Evolutionary conservation across 495 filamentous ascomycete genomes (phyloP).

Genomic region (Annulohypoxylon moriforme): DNA sequence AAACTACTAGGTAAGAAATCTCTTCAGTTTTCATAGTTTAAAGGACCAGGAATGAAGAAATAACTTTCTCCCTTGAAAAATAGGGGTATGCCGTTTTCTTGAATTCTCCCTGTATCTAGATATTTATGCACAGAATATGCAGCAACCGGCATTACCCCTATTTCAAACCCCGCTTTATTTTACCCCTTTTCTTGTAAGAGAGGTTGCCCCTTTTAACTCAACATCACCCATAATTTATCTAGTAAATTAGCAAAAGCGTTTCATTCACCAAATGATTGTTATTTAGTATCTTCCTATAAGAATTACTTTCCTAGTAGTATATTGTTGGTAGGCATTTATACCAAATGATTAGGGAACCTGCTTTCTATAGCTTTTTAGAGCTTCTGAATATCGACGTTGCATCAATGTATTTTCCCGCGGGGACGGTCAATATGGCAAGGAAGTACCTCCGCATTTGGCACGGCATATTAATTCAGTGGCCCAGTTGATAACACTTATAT

Average conservation of each 20-base stretch:
- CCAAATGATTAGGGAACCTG: background rate
- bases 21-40: background rate
- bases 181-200: background rate
- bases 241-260: too few species aligned
- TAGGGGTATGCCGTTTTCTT: too few species aligned
- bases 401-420: constrained; percentile 32
- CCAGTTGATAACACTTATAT: constrained; percentile 10
- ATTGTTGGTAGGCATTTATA: too few species aligned
- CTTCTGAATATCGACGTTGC: constrained; percentile 12
- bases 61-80: background rate
- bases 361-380: constrained; percentile 1
- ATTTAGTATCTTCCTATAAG: too few species aligned
- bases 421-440: constrained; percentile 30
- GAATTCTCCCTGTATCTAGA: too few species aligned
- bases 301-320: too few species aligned
- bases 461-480: constrained; percentile 22
- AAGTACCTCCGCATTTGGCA: constrained; percentile 28
- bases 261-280: too few species aligned
- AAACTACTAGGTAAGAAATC: background rate
- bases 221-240: too few species aligned
- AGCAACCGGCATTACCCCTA: background rate
- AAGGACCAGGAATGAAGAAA: background rate
- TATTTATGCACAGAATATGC: background rate
- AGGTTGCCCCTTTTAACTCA: too few species aligned
- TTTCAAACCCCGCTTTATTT: background rate